phyloP scores from a whole-genome alignment of 768 basidiomycete genomes.

The Tephrocybe sp. region DNA sequence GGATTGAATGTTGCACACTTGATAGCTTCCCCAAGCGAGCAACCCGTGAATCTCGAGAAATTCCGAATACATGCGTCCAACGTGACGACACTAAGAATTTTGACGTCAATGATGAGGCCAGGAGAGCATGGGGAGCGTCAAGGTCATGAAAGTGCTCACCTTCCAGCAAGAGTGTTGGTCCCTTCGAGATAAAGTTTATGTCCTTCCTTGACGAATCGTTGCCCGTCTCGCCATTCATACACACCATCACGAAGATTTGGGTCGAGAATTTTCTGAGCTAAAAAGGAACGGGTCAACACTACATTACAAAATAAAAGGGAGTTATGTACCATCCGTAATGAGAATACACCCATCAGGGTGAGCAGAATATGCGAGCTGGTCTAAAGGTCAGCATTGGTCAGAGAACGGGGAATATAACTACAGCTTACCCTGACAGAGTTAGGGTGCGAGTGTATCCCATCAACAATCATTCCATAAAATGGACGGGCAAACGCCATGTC shows the following conservation, averaged over 20 bases:
- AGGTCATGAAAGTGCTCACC: constrained; percentile 40
- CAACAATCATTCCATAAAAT: constrained; percentile 87
- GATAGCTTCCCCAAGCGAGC: constrained; percentile 80
- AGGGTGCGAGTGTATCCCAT: constrained; percentile 89
- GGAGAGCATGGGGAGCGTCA: background rate
- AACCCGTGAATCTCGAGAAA: constrained; percentile 79
- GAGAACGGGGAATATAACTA: constrained; percentile 2
- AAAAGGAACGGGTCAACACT: background rate
- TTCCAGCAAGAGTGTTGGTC: constrained; percentile 85
- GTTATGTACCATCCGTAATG: constrained; percentile 75
- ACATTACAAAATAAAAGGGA: background rate
- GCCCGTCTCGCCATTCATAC: constrained; percentile 86
- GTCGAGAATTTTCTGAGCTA: constrained; percentile 85
- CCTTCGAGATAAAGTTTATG: constrained; percentile 80
- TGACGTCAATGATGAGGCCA: background rate
- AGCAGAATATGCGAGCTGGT: constrained; percentile 76
- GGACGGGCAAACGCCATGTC: constrained; percentile 64
- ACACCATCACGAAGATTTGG: constrained; percentile 80
- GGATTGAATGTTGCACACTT: constrained; percentile 85
- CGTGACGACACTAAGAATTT: constrained; percentile 61
- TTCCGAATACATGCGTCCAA: constrained; percentile 85
- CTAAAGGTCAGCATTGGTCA: constrained; percentile 1
- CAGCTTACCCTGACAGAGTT: constrained; percentile 77
- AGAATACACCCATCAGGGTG: constrained; percentile 85
- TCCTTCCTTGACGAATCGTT: constrained; percentile 78